phyloP scores from a whole-genome alignment of 2,329 filamentous ascomycete species.

The Podosphaera xanthii region DNA sequence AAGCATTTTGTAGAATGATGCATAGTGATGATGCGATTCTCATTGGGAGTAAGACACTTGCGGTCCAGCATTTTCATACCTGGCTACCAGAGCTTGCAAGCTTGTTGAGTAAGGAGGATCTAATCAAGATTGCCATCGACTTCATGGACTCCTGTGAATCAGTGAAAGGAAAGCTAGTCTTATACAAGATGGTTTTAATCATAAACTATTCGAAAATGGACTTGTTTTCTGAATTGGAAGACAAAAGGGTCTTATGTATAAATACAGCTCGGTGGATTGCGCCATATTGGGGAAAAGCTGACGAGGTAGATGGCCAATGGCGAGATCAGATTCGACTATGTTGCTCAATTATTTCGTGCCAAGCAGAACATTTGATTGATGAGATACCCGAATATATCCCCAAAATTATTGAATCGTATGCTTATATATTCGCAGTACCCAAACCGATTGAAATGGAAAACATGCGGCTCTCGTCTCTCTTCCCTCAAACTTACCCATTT shows the following conservation, averaged over 20 bases:
- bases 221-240: conserved; percentile 58
- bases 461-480: conserved; percentile 60
- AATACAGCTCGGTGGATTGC: conserved; percentile 81
- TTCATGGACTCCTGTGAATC: conserved; percentile 78
- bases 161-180: conserved; percentile 72
- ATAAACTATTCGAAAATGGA: conserved; percentile 72
- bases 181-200: conserved; percentile 83
- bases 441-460: conserved; percentile 23
- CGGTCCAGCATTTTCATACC: conserved; percentile 88
- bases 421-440: conserved; percentile 40
- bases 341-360: conserved; percentile 75
- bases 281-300: conserved; percentile 70
- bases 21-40: conserved; percentile 62
- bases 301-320: conserved; percentile 52
- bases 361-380: conserved; percentile 54
- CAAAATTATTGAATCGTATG: conserved; percentile 76
- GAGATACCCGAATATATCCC: conserved; percentile 77
- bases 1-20: conserved; percentile 76
- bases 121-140: conserved; percentile 73
- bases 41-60: conserved; percentile 81
- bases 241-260: conserved; percentile 47
- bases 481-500: conserved; percentile 79
- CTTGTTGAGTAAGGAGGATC: conserved; percentile 59
- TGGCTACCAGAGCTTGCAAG: conserved; percentile 84
- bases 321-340: conserved; percentile 82